These are phyloP conservation scores for Phytophthora capsici DNA, from an alignment of 352 stramenopile genomes.

Conservation along the genomic window DNA sequence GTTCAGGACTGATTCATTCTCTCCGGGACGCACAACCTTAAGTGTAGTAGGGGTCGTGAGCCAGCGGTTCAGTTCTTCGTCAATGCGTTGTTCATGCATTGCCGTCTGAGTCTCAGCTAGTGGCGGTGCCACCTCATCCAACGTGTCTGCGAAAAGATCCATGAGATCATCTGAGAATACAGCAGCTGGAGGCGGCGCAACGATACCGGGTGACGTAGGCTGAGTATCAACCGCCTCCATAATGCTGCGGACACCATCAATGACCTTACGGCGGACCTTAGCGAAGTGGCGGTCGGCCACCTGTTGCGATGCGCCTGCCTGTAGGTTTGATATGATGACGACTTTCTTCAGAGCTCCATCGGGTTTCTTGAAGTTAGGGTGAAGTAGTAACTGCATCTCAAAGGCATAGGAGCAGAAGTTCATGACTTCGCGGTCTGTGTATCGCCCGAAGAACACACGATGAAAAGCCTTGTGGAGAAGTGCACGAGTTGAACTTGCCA, in stretches of 20 bases:
- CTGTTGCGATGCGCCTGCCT: not conserved
- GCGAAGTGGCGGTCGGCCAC: not conserved
- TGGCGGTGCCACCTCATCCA: too few species aligned
- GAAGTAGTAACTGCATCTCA: slow-evolving; percentile 14
- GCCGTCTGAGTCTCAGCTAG: too few species aligned
- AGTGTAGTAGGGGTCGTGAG: not conserved
- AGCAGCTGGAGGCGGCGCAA: too few species aligned
- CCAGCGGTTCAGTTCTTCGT: not conserved
- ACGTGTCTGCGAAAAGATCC: not conserved
- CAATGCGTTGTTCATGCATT: not conserved
- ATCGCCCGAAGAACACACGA: slow-evolving; percentile 12
- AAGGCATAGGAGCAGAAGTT: slow-evolving; percentile 11
- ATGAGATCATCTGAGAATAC: not conserved
- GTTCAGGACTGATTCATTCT: not conserved
- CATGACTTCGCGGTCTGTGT: slow-evolving; percentile 10
- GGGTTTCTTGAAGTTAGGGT: too few species aligned
- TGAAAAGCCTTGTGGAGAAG: too few species aligned
- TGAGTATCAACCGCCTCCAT: too few species aligned
- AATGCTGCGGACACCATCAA: slow-evolving; percentile 1
- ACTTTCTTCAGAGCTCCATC: slow-evolving; percentile 9
- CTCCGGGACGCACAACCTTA: too few species aligned
- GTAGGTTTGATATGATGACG: not conserved
- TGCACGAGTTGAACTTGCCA: too few species aligned
- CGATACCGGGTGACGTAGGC: too few species aligned
- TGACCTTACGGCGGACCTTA: slow-evolving; percentile 1